Evolutionary conservation across 202 grass and related monocot species (phyloP).

Genomic region (Musa balbisiana): DNA sequence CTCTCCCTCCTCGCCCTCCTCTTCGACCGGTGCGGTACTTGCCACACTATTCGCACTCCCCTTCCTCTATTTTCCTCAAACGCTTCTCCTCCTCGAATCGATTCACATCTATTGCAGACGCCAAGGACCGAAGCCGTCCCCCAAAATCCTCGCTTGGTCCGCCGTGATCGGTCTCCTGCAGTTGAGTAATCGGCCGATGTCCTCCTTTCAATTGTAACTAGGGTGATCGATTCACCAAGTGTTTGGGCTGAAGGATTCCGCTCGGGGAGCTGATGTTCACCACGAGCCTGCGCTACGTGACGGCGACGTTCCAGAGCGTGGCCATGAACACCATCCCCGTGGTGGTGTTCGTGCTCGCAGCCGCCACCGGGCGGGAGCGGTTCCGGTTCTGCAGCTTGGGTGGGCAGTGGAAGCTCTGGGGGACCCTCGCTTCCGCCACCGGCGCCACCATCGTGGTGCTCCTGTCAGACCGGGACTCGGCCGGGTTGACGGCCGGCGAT

Average conservation of each 20-base stretch:
- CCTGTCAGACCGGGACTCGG: not conserved
- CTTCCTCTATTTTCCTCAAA: not conserved
- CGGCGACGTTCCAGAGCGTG: slow-evolving; percentile 30
- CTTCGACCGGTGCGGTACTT: slow-evolving; percentile 4
- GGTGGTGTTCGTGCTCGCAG: slow-evolving; percentile 27
- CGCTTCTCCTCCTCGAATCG: slow-evolving; percentile 3
- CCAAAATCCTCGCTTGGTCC: slow-evolving; percentile 14
- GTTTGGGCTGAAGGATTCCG: slow-evolving; percentile 14
- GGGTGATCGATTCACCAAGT: no score
- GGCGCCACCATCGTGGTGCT: slow-evolving; percentile 21
- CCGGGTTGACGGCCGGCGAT: slow-evolving; percentile 1
- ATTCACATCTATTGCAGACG: not conserved
- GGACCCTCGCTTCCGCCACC: not conserved
- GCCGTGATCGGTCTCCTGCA: slow-evolving; percentile 32
- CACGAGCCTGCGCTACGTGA: slow-evolving; percentile 27
- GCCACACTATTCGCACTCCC: not conserved
- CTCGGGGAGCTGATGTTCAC: slow-evolving; percentile 27
- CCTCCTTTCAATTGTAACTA: no score
- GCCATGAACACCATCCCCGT: slow-evolving; percentile 27
- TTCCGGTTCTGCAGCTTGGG: slow-evolving; percentile 14
- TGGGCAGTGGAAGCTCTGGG: slow-evolving; percentile 27
- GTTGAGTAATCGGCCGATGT: slow-evolving; percentile 10
- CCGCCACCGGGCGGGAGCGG: slow-evolving; percentile 18
- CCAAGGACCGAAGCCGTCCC: not conserved
- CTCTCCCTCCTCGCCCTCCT: slow-evolving; percentile 19